Base-by-base conservation (phyloP, 176 grass and related monocot species). In the Oryza longistaminata region DNA sequence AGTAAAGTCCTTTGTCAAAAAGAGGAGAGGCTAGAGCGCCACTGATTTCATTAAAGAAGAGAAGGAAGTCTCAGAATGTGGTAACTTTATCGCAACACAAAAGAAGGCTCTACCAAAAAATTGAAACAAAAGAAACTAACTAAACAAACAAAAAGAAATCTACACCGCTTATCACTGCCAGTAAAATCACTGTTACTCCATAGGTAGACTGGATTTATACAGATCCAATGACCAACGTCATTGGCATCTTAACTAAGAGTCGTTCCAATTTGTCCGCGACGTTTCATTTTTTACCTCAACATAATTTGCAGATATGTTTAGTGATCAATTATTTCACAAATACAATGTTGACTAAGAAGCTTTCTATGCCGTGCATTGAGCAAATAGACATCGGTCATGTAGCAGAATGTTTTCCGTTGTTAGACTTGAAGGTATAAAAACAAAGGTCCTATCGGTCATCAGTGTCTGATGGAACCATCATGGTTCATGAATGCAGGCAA, bases 401-500 rank as follows among this genome's bases (percentile, higher is more conserved):
- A 53, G 71, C 10, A 65, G 11, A 66, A 74, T 66, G 9, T 24
- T 82, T 44, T 75, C 8, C n/a, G 24, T 65, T 33, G 7, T 76
- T 16, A 66, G 17, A 73, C 0, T 66, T 84, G 45, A 58, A 33
- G 43, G 17, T 5, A 44, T 37, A 83, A 75, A 76, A 66, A 14
- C 11, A 22, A 11, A 66, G 31, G 12, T 2, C 29, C 22, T 37
- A 49, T 52, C 34, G 31, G 40, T 9, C 45, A 74, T 74, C 75
- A 31, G 0, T 66, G 16, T 71, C 22, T 75, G 60, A 81, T 35
- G 43, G 35, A 88, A 73, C 19, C 75, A 84, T 16, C 88, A 66
- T 26, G 50, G 40, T 79, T 16, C 88, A 55, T 26, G 50, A 62
- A 89, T 81, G 34, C 46, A 81, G 33, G 12, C 22, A 76, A 69